Evolutionary conservation across 2,329 filamentous ascomycete species (phyloP).

Genomic region (Botrytis hyacinthi): DNA sequence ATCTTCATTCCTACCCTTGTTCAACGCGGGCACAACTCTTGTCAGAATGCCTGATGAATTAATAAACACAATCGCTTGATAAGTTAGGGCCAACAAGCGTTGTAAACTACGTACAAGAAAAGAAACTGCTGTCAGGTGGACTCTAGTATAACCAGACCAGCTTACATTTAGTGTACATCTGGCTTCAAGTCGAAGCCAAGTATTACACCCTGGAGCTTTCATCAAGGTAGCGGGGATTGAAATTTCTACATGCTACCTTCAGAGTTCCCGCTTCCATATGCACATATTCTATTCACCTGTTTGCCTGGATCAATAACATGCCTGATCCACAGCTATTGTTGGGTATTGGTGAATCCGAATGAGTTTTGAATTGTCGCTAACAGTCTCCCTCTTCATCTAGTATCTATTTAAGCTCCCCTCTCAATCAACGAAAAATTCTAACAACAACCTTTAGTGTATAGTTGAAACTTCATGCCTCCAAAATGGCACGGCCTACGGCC

Average conservation of each 20-base stretch:
- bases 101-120: background rate
- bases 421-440: background rate
- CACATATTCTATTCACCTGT: background rate
- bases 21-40: background rate
- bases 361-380: background rate
- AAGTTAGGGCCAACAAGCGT: background rate
- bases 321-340: background rate
- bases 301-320: background rate
- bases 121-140: background rate
- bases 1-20: background rate
- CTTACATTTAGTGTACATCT: background rate
- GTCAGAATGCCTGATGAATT: no score
- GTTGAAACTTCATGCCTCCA: background rate
- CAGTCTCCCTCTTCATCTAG: background rate
- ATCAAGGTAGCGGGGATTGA: no score
- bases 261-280: background rate
- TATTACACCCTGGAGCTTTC: background rate
- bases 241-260: background rate
- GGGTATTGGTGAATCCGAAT: background rate
- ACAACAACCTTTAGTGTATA: background rate
- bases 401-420: background rate
- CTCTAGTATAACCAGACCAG: background rate
- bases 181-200: background rate
- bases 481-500: background rate
- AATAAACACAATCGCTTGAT: background rate